Base-by-base conservation (phyloP, 148 eudicot genomes). In the Polygonum maritimum region DNA sequence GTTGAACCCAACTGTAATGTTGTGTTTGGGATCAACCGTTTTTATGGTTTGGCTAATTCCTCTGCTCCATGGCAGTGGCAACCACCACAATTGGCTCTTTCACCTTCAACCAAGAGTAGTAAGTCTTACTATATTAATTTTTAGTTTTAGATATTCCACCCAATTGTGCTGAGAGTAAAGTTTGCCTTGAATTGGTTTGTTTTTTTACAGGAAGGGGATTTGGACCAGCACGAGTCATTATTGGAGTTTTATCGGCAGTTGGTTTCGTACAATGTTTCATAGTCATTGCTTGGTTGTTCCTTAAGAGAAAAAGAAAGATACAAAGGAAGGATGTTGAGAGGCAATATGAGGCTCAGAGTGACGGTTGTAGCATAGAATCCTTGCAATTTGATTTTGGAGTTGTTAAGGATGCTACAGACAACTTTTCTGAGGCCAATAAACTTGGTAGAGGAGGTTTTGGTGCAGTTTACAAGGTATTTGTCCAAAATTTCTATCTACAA, bases 391-490 rank as follows among this genome's bases (percentile, higher is more conserved):
- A 74, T 74, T 74, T 74, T 14, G 13, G 76, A n/a, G 26, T 8
- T 26, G 39, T 74, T 15, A 52, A 3, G 5, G 44, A 39, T 36
- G 65, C 79, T 3, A 80, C 76, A 10, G 36, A 41, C 3, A 73
- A 79, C 14, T 75, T 79, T 44, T 49, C 75, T 67, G 69, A 49
- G 19, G 70, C 41, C 35, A 75, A 79, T 41, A 79, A 69, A 47
- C 81, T 79, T 12, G 80, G 33, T 58, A 58, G 76, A 18, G 78
- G 81, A 39, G 70, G 81, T 62, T 74, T 79, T 39, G 81, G 78
- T 21, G 45, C 77, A 7, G 78, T 79, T 12, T 79, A 79, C 74
- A 75, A 74, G 74, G 73, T 74, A 22, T 7, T 6, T 44, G 6
- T 6, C 1, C 47, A 44, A 44, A 44, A 44, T 44, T 44, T 44